phyloP scores from a whole-genome alignment of 1,284 basidiomycete genomes.

The Boletus smithii region DNA sequence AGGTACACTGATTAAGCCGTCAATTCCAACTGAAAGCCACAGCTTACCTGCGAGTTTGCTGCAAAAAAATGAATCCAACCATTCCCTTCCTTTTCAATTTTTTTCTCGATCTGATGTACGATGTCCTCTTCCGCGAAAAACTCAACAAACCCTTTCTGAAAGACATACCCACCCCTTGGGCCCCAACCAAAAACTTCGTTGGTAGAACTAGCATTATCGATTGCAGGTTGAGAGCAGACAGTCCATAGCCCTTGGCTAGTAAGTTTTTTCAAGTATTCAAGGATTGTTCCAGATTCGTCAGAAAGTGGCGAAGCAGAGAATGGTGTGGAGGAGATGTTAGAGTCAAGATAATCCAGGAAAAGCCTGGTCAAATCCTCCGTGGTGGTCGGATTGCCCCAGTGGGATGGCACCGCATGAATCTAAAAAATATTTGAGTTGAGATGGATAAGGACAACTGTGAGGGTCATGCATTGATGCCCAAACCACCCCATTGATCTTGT shows the following conservation, averaged over 20 bases:
- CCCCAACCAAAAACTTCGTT: constrained; percentile 90
- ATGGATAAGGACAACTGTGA: neutral
- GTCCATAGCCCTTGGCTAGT: constrained; percentile 89
- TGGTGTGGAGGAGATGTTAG: constrained; percentile 70
- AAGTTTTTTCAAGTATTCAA: constrained; percentile 74
- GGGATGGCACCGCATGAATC: constrained; percentile 63
- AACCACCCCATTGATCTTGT: constrained; percentile 70
- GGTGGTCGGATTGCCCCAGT: constrained; percentile 81
- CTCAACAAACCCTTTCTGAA: constrained; percentile 97
- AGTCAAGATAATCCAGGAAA: constrained; percentile 79
- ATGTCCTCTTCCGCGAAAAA: constrained; percentile 78
- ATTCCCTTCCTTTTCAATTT: constrained; percentile 51
- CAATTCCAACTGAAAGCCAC: neutral
- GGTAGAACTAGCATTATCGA: constrained; percentile 75
- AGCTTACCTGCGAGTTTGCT: constrained; percentile 67
- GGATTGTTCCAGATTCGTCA: constrained; percentile 80
- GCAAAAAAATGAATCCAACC: constrained; percentile 86
- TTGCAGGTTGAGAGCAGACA: constrained; percentile 93
- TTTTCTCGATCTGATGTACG: constrained; percentile 62
- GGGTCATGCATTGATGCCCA: constrained; percentile 48
- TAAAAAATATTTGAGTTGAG: constrained; percentile 27
- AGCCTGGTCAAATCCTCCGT: constrained; percentile 72
- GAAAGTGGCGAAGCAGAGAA: constrained; percentile 88
- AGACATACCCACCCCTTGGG: constrained; percentile 88
- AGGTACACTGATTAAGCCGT: constrained; percentile 1